Conservation (phyloP, 768 basidiomycete genomes). For the Suillus alpinus region DNA sequence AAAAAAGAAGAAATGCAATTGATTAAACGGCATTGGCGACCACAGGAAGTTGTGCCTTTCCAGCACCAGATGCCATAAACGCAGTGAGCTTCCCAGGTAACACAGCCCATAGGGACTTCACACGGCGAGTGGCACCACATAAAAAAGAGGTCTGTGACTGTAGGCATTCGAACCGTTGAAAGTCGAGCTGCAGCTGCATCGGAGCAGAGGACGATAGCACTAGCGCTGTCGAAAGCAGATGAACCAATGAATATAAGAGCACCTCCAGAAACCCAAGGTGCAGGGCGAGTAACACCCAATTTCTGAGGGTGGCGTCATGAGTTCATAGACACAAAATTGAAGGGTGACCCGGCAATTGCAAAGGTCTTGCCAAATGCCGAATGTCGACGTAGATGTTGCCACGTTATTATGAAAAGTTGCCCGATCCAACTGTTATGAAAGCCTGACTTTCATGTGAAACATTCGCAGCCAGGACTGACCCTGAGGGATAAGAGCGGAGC, state of each 20-base stretch:
- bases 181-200: background rate
- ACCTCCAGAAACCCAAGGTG: slow-evolving; percentile 33
- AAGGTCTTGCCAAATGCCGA: background rate
- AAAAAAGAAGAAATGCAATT: background rate
- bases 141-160: background rate
- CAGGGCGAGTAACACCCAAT: slow-evolving; percentile 29
- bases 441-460: background rate
- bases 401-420: background rate
- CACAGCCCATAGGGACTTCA: background rate
- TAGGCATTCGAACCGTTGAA: background rate
- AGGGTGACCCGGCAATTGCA: background rate
- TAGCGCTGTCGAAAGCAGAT: slow-evolving; percentile 26
- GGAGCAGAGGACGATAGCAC: slow-evolving; percentile 21
- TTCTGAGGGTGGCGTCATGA: slow-evolving; percentile 20
- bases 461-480: slow-evolving; percentile 3
- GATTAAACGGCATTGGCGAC: background rate
- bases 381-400: background rate
- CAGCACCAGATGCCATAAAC: background rate
- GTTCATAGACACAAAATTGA: background rate
- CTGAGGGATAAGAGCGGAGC: slow-evolving; percentile 23
- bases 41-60: too few relatives aligned
- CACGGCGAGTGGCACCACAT: background rate
- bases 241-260: slow-evolving; percentile 28
- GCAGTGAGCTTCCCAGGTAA: background rate
- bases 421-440: background rate